Percentiles rank a stretch among this genome's conserved stretches.
phyloP scores from a whole-genome alignment of 2,329 filamentous ascomycete species.

The Exophiala lecanii-corni region DNA sequence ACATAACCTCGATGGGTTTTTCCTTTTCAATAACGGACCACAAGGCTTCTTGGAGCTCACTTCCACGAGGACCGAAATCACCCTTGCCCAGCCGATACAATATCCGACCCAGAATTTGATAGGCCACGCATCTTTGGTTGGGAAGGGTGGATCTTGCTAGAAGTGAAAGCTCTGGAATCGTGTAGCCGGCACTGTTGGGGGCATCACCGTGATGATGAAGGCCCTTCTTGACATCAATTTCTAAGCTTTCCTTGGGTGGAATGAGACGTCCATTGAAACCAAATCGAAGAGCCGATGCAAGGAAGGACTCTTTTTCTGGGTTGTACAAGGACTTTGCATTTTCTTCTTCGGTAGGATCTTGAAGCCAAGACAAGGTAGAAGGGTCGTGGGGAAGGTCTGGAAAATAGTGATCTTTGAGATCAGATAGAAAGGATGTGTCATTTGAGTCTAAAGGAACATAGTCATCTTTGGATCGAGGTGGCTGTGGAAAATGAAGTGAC shows the following conservation, averaged over 20 bases:
- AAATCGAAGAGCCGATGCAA: conserved; percentile 73
- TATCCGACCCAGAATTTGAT: conserved; percentile 81
- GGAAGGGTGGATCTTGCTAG: conserved; percentile 77
- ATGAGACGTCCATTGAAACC: conserved; percentile 78
- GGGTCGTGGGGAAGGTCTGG: conserved; percentile 81
- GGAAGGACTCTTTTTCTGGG: conserved; percentile 61
- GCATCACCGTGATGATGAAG: conserved; percentile 92
- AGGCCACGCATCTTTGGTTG: conserved; percentile 84
- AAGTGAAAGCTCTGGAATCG: conserved; percentile 76
- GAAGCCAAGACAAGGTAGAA: conserved; percentile 84
- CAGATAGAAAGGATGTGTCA: conserved; percentile 75
- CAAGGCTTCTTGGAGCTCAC: conserved; percentile 68
- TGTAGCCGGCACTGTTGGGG: conserved; percentile 91
- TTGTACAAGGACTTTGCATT: conserved; percentile 73
- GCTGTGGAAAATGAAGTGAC: conserved; percentile 42
- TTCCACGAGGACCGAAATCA: conserved; percentile 58
- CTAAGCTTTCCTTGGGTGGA: conserved; percentile 67
- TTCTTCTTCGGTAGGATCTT: conserved; percentile 59
- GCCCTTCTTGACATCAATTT: conserved; percentile 71
- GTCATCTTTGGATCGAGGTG: conserved; percentile 42
- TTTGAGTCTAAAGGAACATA: conserved; percentile 74
- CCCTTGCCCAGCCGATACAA: conserved; percentile 77
- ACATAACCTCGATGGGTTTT: conserved; percentile 68
- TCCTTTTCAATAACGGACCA: conserved; percentile 77
- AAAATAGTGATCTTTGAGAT: conserved; percentile 90